A percentile compares a stretch with the other conserved stretches of the same genome.
These are phyloP conservation scores for Eucalyptus tenuipes DNA, from an alignment of 345 rosid species.

Conservation along the genomic window DNA sequence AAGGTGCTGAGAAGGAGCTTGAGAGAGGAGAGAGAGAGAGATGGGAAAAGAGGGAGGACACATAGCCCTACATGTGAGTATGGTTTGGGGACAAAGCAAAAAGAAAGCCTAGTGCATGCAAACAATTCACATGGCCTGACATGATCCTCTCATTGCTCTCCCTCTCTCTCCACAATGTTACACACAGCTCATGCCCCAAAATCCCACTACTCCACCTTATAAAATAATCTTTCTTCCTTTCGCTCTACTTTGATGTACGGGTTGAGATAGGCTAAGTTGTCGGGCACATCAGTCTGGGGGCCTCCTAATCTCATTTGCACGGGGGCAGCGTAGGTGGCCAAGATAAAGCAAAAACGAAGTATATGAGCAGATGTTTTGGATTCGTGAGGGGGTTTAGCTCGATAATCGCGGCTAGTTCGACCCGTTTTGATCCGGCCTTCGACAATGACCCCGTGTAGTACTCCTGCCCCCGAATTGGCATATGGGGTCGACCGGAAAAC, in stretches of 20 bases:
- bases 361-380: not conserved
- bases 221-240: not conserved
- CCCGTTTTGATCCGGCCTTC: not conserved
- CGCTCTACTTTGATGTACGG: not conserved
- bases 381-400: not conserved
- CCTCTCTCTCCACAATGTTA: not conserved
- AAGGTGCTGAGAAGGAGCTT: not conserved
- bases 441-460: not conserved
- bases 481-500: not conserved
- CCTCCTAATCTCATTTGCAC: not conserved
- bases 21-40: not conserved
- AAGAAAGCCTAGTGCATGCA: not conserved
- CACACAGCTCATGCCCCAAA: constrained; percentile 26
- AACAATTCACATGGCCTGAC: constrained; percentile 36
- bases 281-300: not conserved
- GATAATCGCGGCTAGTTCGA: not conserved
- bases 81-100: constrained; percentile 41
- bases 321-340: not conserved
- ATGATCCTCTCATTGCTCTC: not conserved
- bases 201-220: not conserved
- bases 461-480: not conserved
- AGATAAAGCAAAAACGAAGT: not conserved
- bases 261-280: not conserved
- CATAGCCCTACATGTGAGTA: constrained; percentile 46
- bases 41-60: constrained; percentile 1